These are phyloP conservation scores for Brasenia schreberi DNA, from an alignment of 164 flowering plant genomes.

Conservation along the genomic window DNA sequence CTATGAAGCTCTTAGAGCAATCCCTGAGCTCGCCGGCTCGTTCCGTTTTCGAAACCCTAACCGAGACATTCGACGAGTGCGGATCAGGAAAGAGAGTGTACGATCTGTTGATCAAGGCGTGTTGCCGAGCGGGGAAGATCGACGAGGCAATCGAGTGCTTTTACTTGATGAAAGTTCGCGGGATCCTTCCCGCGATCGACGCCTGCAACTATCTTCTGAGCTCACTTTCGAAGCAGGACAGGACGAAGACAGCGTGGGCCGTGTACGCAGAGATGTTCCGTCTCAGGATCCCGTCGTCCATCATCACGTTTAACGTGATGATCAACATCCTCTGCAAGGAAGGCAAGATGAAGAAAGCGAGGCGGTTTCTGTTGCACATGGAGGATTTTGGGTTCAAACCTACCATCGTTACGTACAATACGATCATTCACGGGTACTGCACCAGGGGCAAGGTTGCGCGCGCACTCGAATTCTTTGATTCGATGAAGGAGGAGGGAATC, in stretches of 20 bases:
- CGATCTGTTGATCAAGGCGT: constrained; percentile 42
- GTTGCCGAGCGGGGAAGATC: constrained; percentile 36
- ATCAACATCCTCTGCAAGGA: constrained; percentile 69
- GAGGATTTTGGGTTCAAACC: constrained; percentile 54
- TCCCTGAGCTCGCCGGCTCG: constrained; percentile 9
- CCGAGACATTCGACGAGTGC: constrained; percentile 18
- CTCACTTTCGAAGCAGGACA: constrained; percentile 38
- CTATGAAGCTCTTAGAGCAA: constrained; percentile 28
- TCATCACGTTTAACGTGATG: constrained; percentile 69
- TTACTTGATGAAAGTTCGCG: constrained; percentile 39
- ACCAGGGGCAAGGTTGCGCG: constrained; percentile 33
- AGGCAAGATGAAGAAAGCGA: constrained; percentile 81
- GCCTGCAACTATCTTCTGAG: constrained; percentile 59
- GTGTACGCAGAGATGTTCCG: constrained; percentile 82
- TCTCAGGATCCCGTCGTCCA: constrained; percentile 42
- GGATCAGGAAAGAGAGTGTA: constrained; percentile 21
- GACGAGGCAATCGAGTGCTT: constrained; percentile 43
- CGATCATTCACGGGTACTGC: constrained; percentile 60
- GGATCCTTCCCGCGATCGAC: constrained; percentile 38
- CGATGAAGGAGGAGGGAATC: constrained; percentile 44
- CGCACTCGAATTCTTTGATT: constrained; percentile 28
- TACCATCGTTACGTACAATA: constrained; percentile 57
- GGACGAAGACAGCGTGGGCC: constrained; percentile 43
- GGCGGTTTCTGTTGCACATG: constrained; percentile 48
- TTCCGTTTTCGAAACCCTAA: constrained; percentile 32